Evolutionary conservation across 192 early-diverging fungal species (phyloP).

Genomic region (Entomortierella parvispora): DNA sequence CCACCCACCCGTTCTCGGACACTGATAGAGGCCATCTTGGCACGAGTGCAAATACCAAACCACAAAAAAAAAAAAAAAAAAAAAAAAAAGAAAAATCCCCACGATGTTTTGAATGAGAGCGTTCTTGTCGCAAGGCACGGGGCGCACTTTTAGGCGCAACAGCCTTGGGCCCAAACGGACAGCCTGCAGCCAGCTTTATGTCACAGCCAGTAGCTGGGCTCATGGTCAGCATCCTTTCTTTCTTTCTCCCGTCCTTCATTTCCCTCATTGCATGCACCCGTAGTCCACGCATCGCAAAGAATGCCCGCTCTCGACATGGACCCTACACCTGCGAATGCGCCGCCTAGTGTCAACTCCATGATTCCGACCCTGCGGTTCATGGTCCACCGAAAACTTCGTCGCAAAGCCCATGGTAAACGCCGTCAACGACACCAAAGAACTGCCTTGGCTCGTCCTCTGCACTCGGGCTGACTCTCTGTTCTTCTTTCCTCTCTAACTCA

Average conservation of each 20-base stretch:
- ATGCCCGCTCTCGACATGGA: neutral
- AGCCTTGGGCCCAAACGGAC: too few relatives aligned
- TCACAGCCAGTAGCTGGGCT: too few relatives aligned
- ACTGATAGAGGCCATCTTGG: too few relatives aligned
- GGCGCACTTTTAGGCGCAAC: too few relatives aligned
- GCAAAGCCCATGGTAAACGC: slow-evolving; percentile 38
- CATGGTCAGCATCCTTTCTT: too few relatives aligned
- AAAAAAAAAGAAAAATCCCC: slow-evolving; percentile 6
- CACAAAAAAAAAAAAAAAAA: too few relatives aligned
- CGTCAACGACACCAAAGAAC: neutral
- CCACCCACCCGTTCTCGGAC: too few relatives aligned
- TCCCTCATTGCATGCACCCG: neutral
- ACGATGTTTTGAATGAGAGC: too few relatives aligned
- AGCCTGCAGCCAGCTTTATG: too few relatives aligned
- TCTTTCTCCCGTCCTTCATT: too few relatives aligned
- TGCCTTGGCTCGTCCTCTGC: neutral
- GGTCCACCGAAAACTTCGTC: slow-evolving; percentile 37
- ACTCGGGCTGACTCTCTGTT: neutral
- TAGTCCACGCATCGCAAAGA: neutral
- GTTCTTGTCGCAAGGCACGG: too few relatives aligned
- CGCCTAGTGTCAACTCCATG: slow-evolving; percentile 18
- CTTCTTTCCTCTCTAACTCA: neutral
- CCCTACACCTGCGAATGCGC: neutral
- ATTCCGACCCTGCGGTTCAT: slow-evolving; percentile 45
- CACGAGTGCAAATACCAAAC: neutral